A percentile compares a stretch with the other conserved stretches of the same genome.
Evolutionary conservation across 225 moss, liverwort and hornwort genomes (phyloP).

Genomic region (Rhytidiadelphus loreus): DNA sequence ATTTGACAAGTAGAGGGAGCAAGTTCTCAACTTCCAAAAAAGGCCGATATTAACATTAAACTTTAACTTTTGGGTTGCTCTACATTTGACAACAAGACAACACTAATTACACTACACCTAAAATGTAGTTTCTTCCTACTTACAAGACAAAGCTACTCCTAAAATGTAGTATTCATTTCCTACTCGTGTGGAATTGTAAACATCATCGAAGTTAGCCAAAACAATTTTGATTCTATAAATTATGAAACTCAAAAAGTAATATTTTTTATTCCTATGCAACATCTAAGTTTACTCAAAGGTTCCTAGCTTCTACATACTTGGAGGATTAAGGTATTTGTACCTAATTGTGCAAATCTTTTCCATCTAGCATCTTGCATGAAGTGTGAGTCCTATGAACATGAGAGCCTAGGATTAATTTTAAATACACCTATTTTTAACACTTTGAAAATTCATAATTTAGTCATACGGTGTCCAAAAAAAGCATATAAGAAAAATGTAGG

Average conservation of each 20-base stretch:
- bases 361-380: too few species aligned
- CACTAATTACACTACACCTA: accelerated
- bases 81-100: too few species aligned
- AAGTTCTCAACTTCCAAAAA: background rate
- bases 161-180: background rate
- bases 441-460: too few species aligned
- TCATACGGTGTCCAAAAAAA: too few species aligned
- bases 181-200: background rate
- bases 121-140: background rate
- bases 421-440: accelerated
- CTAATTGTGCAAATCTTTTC: too few species aligned
- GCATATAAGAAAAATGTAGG: too few species aligned
- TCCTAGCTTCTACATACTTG: background rate
- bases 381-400: too few species aligned
- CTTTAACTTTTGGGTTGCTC: background rate
- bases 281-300: background rate
- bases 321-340: too few species aligned
- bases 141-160: too few species aligned
- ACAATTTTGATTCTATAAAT: background rate
- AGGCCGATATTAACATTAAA: background rate
- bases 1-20: too few species aligned
- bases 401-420: too few species aligned
- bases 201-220: background rate
- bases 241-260: background rate
- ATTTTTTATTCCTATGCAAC: accelerated